Evolutionary conservation across 345 rosid species (phyloP).

Genomic region (Bruguiera gymnorhiza): DNA sequence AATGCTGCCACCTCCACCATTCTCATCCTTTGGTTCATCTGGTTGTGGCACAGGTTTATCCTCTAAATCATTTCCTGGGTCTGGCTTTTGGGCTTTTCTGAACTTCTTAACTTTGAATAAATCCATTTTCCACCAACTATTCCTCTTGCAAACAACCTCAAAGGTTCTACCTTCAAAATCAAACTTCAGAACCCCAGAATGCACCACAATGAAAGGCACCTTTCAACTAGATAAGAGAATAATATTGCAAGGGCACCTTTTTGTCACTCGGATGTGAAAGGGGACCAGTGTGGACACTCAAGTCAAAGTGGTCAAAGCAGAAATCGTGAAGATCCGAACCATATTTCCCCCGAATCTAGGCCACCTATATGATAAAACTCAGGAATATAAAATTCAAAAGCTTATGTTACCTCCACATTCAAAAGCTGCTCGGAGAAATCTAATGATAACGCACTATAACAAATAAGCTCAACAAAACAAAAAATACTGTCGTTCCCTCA

Average conservation of each 20-base stretch:
- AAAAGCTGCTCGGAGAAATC: too few relatives aligned
- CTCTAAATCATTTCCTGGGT: constrained; percentile 45
- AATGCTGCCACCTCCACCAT: constrained; percentile 17
- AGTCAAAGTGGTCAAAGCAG: constrained; percentile 12
- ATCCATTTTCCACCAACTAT: constrained; percentile 46
- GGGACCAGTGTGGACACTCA: not conserved
- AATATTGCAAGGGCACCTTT: constrained; percentile 1
- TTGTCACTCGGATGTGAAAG: not conserved
- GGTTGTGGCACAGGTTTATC: constrained; percentile 39
- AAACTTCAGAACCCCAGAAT: constrained; percentile 16
- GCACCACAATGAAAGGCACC: not conserved
- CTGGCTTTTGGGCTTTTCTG: constrained; percentile 50
- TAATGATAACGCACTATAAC: too few relatives aligned
- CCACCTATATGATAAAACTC: not conserved
- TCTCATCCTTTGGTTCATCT: constrained; percentile 45
- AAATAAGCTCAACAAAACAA: not conserved
- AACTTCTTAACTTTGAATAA: constrained; percentile 69
- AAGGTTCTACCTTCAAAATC: constrained; percentile 17
- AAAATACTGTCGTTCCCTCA: not conserved
- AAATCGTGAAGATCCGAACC: constrained; percentile 12
- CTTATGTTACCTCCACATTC: constrained; percentile 4
- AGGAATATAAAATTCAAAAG: not conserved
- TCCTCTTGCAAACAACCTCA: not conserved
- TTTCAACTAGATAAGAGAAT: not conserved
- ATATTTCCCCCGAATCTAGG: not conserved